Percentiles rank a stretch among this genome's conserved stretches.
Evolutionary conservation across 306 rosid species (phyloP).

Genomic region (Abrus pulchellus): DNA sequence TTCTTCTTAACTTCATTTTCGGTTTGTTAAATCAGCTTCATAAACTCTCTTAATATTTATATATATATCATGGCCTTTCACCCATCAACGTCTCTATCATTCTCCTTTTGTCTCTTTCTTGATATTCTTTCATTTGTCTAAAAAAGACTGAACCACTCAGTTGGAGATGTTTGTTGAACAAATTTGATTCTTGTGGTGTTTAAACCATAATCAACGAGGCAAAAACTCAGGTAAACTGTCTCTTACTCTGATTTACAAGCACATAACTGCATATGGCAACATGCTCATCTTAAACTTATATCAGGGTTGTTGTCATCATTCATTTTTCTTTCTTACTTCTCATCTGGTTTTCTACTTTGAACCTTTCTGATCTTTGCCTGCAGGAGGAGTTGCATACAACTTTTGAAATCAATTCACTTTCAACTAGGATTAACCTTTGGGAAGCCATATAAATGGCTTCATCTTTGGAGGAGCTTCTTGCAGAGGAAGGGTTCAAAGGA

Average conservation of each 20-base stretch:
- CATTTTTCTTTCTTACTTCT: constrained; percentile 2
- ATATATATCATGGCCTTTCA: constrained; percentile 53
- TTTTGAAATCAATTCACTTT: neutral
- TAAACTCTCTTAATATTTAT: constrained; percentile 40
- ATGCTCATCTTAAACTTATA: constrained; percentile 5
- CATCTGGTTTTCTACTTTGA: neutral
- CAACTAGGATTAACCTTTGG: neutral
- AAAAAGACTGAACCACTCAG: constrained; percentile 15
- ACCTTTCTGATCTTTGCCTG: constrained; percentile 20
- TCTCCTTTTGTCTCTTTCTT: constrained; percentile 40
- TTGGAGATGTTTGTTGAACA: constrained; percentile 41
- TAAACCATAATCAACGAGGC: neutral
- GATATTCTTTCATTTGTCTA: constrained; percentile 46
- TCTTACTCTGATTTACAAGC: neutral
- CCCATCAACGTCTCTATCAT: constrained; percentile 51
- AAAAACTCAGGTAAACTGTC: neutral
- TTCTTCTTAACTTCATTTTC: constrained; percentile 39
- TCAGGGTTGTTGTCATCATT: neutral
- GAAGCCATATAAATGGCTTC: constrained; percentile 62
- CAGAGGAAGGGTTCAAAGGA: constrained; percentile 83
- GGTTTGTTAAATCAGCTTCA: constrained; percentile 43
- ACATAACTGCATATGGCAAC: neutral
- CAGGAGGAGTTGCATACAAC: neutral
- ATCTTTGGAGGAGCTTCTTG: constrained; percentile 83
- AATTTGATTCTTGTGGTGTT: constrained; percentile 24